Conservation (phyloP, 2,329 filamentous ascomycete species). For the Fusarium pseudoanthophilum region DNA sequence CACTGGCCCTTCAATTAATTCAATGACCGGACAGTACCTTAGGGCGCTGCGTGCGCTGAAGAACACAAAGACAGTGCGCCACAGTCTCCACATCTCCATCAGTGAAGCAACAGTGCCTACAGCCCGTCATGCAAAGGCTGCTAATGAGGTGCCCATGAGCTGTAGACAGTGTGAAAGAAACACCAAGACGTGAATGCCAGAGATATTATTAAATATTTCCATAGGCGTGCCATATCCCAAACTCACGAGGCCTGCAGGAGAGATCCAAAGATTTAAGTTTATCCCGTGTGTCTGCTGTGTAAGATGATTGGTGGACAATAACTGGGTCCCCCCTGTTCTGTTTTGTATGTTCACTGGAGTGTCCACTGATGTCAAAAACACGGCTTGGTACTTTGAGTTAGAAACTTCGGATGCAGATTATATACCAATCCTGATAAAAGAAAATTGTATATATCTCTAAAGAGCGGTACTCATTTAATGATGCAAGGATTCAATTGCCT, state of each 20-base stretch:
- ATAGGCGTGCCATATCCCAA: fast-evolving
- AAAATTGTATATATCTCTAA: no score
- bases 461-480: no score
- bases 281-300: background rate
- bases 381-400: no score
- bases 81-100: background rate
- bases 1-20: background rate
- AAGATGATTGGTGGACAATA: background rate
- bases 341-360: background rate
- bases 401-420: no score
- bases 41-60: background rate
- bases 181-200: fast-evolving
- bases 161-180: fast-evolving
- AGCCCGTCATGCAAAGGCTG: no score
- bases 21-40: background rate
- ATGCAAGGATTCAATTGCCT: no score
- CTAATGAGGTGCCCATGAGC: fast-evolving
- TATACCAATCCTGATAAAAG: no score
- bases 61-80: background rate
- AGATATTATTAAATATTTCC: fast-evolving
- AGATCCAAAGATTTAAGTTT: fast-evolving
- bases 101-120: background rate
- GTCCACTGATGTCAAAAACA: background rate
- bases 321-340: background rate
- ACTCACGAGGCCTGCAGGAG: fast-evolving